Base-by-base conservation (phyloP, 129 eudicot genomes). In the Flaveria sonorensis region DNA sequence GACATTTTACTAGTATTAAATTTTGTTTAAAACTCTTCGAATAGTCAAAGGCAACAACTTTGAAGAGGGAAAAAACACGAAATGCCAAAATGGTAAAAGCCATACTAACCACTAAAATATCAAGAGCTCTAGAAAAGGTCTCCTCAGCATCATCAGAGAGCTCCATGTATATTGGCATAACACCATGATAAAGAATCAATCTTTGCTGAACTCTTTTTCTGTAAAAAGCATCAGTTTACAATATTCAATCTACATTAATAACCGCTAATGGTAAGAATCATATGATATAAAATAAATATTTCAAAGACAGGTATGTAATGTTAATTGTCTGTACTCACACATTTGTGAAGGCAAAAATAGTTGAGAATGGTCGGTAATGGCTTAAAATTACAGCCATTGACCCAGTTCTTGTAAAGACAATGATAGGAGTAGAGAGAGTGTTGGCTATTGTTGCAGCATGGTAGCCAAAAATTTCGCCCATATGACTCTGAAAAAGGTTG, bases 331-430 rank as follows among this genome's bases (percentile, higher is more conserved):
- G 84, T 10, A 87, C 97, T 91, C 77, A 94, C 99, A 74, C 93
- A 76, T 87, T 94, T 55, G 97, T 94, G 86, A 94, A 94, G 74
- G 99, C 99, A 83, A 94, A 94, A 43, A 94, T 86, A 63, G 91
- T 87, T 70, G 96, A 86, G 42, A 88, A 89, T 10, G 99, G 99
- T 36, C 97, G 92, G 77, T 82, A 89, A 81, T 94, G 97, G 80
- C 99, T 94, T 82, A 94, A 83, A 77, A 79, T 79, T 39, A 94
- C 70, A 50, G 99, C 99, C 99, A 94, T 94, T 10, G 99, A 89
- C 42, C 97, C 99, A 4, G 99, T 91, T 85, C 93, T 94, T 66
- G 99, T 91, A 81, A 94, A 94, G 28, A 94, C 97, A 19, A 94
- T 91, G 81, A 91, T 76, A 13, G 99, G 96, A 75, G 88, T 89